Evolutionary conservation across 1,284 basidiomycete species (phyloP).

Genomic region (Tremellales sp.): DNA sequence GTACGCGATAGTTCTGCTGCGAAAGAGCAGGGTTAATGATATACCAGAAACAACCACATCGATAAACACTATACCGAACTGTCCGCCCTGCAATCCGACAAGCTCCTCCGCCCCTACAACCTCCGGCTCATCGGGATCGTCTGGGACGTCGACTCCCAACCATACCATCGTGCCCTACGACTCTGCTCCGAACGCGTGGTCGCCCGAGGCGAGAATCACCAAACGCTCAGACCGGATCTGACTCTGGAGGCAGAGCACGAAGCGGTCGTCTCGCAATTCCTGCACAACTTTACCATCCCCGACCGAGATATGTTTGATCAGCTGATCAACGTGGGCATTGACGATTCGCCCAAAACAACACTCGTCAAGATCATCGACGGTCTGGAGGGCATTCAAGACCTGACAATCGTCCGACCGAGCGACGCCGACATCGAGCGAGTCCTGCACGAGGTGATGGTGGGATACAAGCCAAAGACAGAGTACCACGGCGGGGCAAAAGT

Average conservation of each 20-base stretch:
- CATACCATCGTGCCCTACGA: slow-evolving; percentile 58
- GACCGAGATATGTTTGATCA: slow-evolving; percentile 61
- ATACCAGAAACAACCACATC: slow-evolving; percentile 77
- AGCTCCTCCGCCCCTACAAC: slow-evolving; percentile 26
- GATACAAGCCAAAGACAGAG: slow-evolving; percentile 36
- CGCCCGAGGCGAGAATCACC: slow-evolving; percentile 75
- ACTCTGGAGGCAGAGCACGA: slow-evolving; percentile 62
- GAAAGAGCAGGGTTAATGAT: too few species aligned
- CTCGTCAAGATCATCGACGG: slow-evolving; percentile 61
- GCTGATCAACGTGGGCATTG: slow-evolving; percentile 63
- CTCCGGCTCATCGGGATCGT: slow-evolving; percentile 72
- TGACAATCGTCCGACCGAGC: slow-evolving; percentile 53
- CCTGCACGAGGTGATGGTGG: slow-evolving; percentile 52
- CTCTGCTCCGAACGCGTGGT: slow-evolving; percentile 72
- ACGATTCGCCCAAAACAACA: slow-evolving; percentile 56
- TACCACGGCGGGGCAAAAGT: slow-evolving; percentile 32
- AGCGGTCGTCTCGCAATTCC: slow-evolving; percentile 73
- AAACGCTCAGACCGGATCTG: slow-evolving; percentile 64
- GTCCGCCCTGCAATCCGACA: slow-evolving; percentile 52
- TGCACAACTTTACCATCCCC: slow-evolving; percentile 65
- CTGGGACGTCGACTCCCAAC: slow-evolving; percentile 63
- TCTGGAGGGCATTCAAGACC: slow-evolving; percentile 53
- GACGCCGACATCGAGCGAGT: slow-evolving; percentile 61
- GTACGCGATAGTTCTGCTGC: too few species aligned
- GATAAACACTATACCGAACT: slow-evolving; percentile 69